These are phyloP conservation scores for Septoria petroselini DNA, from an alignment of 2,329 filamentous ascomycete genomes.

Conservation along the genomic window DNA sequence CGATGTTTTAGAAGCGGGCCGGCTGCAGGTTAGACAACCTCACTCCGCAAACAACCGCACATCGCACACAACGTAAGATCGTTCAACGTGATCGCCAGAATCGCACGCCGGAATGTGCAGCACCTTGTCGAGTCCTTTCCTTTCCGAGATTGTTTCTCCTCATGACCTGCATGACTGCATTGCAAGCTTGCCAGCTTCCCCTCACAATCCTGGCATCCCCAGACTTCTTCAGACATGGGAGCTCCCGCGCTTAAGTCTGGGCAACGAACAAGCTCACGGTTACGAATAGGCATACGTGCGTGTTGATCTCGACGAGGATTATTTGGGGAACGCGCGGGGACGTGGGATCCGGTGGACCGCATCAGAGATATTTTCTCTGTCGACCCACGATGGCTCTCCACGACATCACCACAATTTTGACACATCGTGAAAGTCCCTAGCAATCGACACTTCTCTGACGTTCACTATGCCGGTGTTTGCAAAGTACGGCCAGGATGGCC, in stretches of 20 bases:
- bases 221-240: constrained; percentile 10
- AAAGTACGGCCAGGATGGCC: constrained; percentile 8
- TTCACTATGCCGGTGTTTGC: constrained; percentile 7
- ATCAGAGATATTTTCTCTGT: neutral
- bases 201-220: constrained; percentile 14
- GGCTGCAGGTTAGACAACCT: neutral
- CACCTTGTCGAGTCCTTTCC: neutral
- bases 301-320: too few relatives aligned
- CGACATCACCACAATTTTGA: neutral
- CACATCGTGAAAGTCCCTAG: neutral
- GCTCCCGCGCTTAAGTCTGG: neutral
- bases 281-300: constrained; percentile 12
- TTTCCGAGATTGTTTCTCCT: neutral
- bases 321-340: constrained; percentile 14
- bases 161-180: neutral
- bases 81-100: constrained; percentile 9
- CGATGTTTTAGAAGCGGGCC: neutral
- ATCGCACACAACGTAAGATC: neutral
- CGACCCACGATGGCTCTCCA: neutral
- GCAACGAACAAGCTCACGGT: neutral
- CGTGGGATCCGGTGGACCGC: constrained; percentile 15
- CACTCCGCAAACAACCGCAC: constrained; percentile 1
- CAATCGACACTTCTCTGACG: neutral
- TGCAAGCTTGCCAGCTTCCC: constrained; percentile 19
- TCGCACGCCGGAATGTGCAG: neutral